These are phyloP conservation scores for Protomyces arabidopsidicola DNA, from an alignment of 1,139 yeast species.

Conservation along the genomic window DNA sequence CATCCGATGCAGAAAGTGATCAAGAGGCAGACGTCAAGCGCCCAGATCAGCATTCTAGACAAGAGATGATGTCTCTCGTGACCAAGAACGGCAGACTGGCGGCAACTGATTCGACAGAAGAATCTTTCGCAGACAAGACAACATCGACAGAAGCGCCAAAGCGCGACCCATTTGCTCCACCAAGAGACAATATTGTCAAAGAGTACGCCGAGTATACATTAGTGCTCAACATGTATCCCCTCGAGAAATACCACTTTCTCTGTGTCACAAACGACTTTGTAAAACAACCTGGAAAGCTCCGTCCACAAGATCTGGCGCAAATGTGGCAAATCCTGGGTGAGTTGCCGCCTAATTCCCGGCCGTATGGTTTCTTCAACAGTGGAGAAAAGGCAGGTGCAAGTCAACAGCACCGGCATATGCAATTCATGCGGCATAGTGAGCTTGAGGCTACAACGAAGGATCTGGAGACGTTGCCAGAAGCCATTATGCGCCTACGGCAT, in stretches of 20 bases:
- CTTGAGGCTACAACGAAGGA: neutral
- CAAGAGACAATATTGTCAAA: slow-evolving; percentile 17
- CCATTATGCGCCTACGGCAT: neutral
- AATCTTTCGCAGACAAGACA: neutral
- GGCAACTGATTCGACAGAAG: neutral
- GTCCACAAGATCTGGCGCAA: slow-evolving; percentile 4
- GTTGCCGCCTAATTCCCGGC: neutral
- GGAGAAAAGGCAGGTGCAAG: slow-evolving; percentile 20
- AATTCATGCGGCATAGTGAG: slow-evolving; percentile 9
- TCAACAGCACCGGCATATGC: slow-evolving; percentile 22
- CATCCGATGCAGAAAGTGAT: neutral
- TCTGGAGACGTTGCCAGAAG: neutral
- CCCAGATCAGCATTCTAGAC: neutral
- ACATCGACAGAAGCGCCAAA: neutral
- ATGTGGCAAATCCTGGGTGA: slow-evolving; percentile 2
- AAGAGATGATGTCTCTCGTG: neutral
- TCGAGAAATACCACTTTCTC: slow-evolving; percentile 14
- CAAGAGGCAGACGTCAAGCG: neutral
- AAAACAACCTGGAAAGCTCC: slow-evolving; percentile 15
- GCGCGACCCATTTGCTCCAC: slow-evolving; percentile 21
- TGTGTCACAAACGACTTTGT: slow-evolving; percentile 20
- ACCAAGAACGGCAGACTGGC: neutral
- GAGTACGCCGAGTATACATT: slow-evolving; percentile 11
- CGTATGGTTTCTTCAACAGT: slow-evolving; percentile 25
- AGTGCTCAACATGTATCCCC: slow-evolving; percentile 20